A percentile compares a stretch with the other conserved stretches of the same genome.
phyloP scores from a whole-genome alignment of 2,329 filamentous ascomycete species.

The Fusarium veterinarium region DNA sequence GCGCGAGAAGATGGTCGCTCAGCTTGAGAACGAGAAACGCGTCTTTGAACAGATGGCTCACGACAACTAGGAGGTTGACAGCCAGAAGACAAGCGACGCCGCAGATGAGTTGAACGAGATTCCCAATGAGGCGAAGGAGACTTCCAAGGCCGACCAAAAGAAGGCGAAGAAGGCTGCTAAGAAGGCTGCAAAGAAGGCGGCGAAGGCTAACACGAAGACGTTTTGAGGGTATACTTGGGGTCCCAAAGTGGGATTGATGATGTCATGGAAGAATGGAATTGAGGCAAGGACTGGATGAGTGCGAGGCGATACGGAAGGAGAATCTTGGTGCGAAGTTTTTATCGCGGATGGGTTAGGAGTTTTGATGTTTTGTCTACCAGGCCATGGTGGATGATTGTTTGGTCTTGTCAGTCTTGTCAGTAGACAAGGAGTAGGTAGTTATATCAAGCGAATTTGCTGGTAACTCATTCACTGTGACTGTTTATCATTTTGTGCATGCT shows the following conservation, averaged over 20 bases:
- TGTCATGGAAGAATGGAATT: too few species aligned
- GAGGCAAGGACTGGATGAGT: neutral
- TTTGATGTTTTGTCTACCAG: neutral
- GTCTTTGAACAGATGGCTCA: neutral
- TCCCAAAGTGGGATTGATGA: rapidly evolving
- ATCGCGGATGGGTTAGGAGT: neutral
- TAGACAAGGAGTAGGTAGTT: neutral
- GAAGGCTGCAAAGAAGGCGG: neutral
- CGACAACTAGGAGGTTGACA: neutral
- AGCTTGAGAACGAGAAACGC: neutral
- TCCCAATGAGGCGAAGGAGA: rapidly evolving
- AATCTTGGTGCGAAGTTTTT: neutral
- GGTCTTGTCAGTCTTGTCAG: too few species aligned
- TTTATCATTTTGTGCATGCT: rapidly evolving
- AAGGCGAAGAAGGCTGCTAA: neutral
- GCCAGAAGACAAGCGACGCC: neutral
- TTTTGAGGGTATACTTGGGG: rapidly evolving
- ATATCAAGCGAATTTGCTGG: neutral
- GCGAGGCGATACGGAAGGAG: neutral
- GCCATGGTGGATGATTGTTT: rapidly evolving
- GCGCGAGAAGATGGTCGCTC: neutral
- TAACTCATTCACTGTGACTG: rapidly evolving
- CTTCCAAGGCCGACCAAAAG: neutral
- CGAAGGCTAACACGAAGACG: neutral
- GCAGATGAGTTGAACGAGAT: neutral